Conservation (phyloP, 2,329 filamentous ascomycete genomes). For the Truncatella angustata region DNA sequence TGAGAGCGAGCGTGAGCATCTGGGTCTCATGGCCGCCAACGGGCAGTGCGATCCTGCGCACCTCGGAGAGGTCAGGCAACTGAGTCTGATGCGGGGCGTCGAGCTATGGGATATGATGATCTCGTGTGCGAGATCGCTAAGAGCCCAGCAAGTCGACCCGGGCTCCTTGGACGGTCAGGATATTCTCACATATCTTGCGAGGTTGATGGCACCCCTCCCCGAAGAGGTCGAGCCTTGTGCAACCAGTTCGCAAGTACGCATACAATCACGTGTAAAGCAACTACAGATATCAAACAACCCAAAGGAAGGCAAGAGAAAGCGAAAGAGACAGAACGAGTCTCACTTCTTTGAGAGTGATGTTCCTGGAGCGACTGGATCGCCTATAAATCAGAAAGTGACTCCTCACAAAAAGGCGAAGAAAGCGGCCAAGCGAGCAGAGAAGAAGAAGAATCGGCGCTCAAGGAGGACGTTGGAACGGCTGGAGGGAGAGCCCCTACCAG, state of each 20-base stretch:
- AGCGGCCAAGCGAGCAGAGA: slow-evolving; percentile 5
- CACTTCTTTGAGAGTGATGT: slow-evolving; percentile 5
- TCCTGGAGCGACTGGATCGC: neutral
- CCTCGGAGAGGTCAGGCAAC: slow-evolving; percentile 21
- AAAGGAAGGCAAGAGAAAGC: neutral
- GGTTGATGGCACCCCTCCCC: neutral
- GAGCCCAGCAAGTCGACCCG: slow-evolving; percentile 15
- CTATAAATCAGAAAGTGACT: neutral
- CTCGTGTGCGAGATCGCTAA: slow-evolving; percentile 27
- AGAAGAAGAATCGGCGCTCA: slow-evolving; percentile 3
- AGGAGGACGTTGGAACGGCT: neutral
- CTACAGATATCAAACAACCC: neutral
- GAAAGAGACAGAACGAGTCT: slow-evolving; percentile 5
- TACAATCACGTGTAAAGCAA: neutral
- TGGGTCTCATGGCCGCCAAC: slow-evolving; percentile 22
- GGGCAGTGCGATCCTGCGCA: slow-evolving; percentile 22
- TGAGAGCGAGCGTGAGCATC: slow-evolving; percentile 24
- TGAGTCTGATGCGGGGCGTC: slow-evolving; percentile 28
- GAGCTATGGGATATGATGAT: slow-evolving; percentile 34
- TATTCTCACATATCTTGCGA: slow-evolving; percentile 21
- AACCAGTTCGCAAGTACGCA: neutral
- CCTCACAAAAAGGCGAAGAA: neutral
- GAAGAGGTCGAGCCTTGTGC: neutral
- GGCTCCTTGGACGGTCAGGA: slow-evolving; percentile 25
- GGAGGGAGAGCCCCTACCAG: neutral